Percentiles rank a stretch among this genome's conserved stretches.
Conservation (phyloP, 1,284 basidiomycete genomes). For the Rugiboletus extremiorientalis region DNA sequence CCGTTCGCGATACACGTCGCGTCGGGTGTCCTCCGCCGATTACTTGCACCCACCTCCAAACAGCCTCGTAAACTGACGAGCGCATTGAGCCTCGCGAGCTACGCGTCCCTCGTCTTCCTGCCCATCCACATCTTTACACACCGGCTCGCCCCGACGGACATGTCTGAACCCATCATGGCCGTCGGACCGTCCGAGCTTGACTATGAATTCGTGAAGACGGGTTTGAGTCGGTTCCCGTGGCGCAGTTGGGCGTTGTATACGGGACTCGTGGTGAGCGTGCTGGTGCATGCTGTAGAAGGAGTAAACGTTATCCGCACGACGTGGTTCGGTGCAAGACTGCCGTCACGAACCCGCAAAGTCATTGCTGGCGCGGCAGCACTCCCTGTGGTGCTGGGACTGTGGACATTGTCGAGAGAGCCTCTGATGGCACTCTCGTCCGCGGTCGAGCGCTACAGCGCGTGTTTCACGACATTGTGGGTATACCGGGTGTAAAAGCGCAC, state of each 20-base stretch:
- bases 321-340: conserved; percentile 19
- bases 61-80: conserved; percentile 43
- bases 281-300: conserved; percentile 62
- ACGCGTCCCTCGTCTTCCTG: conserved; percentile 52
- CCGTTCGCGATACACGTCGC: conserved; percentile 60
- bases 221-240: conserved; percentile 57
- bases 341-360: conserved; percentile 32
- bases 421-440: conserved; percentile 45
- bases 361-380: conserved; percentile 38
- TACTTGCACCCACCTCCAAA: conserved; percentile 40
- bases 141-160: conserved; percentile 44
- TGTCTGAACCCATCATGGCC: conserved; percentile 47
- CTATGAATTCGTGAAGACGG: conserved; percentile 72
- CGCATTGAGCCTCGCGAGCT: conserved; percentile 55
- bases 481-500: no score
- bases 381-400: conserved; percentile 43
- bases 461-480: no score
- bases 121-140: conserved; percentile 66
- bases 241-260: conserved; percentile 60
- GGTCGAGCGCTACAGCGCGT: no score
- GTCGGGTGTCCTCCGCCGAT: conserved; percentile 55
- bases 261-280: conserved; percentile 50
- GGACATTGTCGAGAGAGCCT: conserved; percentile 54
- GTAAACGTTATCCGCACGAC: conserved; percentile 51
- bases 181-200: conserved; percentile 73